phyloP scores from a whole-genome alignment of 768 basidiomycete species.

The Rhizopogon vesiculosus region DNA sequence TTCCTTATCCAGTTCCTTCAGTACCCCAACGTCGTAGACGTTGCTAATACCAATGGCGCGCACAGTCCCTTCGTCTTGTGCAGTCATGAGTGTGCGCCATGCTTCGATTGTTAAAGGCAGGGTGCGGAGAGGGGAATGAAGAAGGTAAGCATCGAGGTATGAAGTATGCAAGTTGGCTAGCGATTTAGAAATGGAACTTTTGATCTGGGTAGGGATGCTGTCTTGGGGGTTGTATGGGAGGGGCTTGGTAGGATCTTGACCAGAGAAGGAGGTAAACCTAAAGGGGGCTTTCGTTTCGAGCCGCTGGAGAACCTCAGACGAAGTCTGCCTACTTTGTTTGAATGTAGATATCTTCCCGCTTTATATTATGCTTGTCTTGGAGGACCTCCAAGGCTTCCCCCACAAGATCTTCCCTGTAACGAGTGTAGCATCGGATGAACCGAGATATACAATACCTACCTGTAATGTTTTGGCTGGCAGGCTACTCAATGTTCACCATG shows the following conservation, averaged over 20 bases:
- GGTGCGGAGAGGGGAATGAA: conserved; percentile 70
- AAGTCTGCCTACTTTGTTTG: conserved; percentile 65
- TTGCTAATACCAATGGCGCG: conserved; percentile 73
- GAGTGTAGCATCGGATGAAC: neutral
- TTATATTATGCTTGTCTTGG: conserved; percentile 51
- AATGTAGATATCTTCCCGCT: conserved; percentile 67
- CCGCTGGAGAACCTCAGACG: neutral
- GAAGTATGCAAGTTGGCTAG: conserved; percentile 64
- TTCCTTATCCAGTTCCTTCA: conserved; percentile 48
- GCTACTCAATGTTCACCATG: conserved; percentile 34
- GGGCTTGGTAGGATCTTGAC: conserved; percentile 67
- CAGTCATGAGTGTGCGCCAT: conserved; percentile 54
- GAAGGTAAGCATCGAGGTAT: conserved; percentile 74
- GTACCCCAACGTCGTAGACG: conserved; percentile 56
- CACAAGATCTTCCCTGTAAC: conserved; percentile 68
- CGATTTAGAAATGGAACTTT: conserved; percentile 57
- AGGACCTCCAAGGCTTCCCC: conserved; percentile 65
- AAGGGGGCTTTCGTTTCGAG: neutral
- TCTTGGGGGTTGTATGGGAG: conserved; percentile 66
- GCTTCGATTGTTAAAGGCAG: conserved; percentile 60
- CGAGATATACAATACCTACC: conserved; percentile 30
- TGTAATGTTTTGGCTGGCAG: conserved; percentile 71
- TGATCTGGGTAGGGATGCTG: conserved; percentile 54
- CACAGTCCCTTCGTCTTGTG: conserved; percentile 65
- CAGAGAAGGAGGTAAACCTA: conserved; percentile 70